Base-by-base conservation (phyloP, 768 basidiomycete genomes). In the Psilocybe cubensis region DNA sequence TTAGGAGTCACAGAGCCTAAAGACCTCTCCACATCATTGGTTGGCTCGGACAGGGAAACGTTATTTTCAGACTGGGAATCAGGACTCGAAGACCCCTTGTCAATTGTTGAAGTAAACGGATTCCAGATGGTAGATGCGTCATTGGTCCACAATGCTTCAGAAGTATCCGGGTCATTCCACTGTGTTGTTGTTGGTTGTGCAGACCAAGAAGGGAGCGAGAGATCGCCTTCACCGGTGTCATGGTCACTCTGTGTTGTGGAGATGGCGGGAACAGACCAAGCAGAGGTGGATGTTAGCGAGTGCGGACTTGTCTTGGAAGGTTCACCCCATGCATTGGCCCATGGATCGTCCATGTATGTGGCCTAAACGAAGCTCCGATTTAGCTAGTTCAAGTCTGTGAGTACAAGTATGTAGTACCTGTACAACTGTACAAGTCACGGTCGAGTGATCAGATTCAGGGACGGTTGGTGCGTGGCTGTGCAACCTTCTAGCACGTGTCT, bases 291-390 rank as follows among this genome's bases (percentile, higher is more conserved):
- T 41, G 40, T 54, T 8, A 35, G 29, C 8, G 55, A 44, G 25
- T 52, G 55, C 18, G 59, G 44, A 18, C 25, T 54, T 38, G 64
- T 58, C 54, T 77, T 76, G 20, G 74, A 61, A 45, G 83, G 68
- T 59, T 85, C 83, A 54, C 77, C 80, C 87, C 86, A 89, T 54
- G 85, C 82, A 70, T 87, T 87, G 40, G 83, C 83, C 85, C 89
- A 92, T 46, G 88, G 85, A 71, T 92, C 85, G 63, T 91, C 88
- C 88, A 91, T 91, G 24, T 27, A 35, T 27, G 52, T 17, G 24
- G 14, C 23, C 44, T 18, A 46, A 14, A 25, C 14, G 44, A 25
- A 3, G 44, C 14, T 25, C 35, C 35, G 35, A n/a, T n/a, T n/a
- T n/a, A n/a, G n/a, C n/a, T n/a, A n/a, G n/a, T n/a, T n/a, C n/a